Evolutionary conservation across 352 stramenopile genomes (phyloP), one percentile per base, ranked within the genome.

Genomic region (Pythium folliculosum): DNA sequence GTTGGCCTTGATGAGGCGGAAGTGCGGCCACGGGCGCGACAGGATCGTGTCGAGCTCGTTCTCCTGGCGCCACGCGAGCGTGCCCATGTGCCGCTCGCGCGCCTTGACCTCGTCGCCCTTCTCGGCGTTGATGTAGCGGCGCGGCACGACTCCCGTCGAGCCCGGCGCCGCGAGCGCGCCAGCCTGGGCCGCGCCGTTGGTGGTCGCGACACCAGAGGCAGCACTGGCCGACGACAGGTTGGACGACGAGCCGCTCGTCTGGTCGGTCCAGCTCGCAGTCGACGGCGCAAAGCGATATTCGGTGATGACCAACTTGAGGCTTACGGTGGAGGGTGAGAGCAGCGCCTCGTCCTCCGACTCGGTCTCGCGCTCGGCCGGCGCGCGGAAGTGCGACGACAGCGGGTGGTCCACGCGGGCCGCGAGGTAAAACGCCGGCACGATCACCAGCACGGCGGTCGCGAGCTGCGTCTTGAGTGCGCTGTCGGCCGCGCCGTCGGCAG

Each of bases 1-100:
- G 73, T 97, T 95, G 23, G 87, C 72, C 70, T 97, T 97, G 75
- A 97, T 97, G 32, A 81, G 84, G 56, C 87, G 77, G 57, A 95
- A 96, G 54, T 90, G 72, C 49, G 80, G 84, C 51, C 69, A 89
- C 37, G 87, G 80, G 16, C 77, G 60, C 19, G 73, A 70, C 38
- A 97, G 80, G 44, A 97, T 93, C 8, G 23, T 63, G 72, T 95
- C 87, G n/a, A 97, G 69, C 16, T 86, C 77, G 69, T 97, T 78
- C 17, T 91, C 84, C 23, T 83, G 75, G 22, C 90, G 77, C 90
- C 90, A 97, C 75, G 83, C 70, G 6, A 86, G 77, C 62, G 83
- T 95, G 32, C 80, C 74, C 48, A 93, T 71, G 65, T 93, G 94
- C 23, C 87, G 80, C 32, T 80, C 80, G 12, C 88, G 65, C 0